A percentile compares a stretch with the other conserved stretches of the same genome.
phyloP scores from a whole-genome alignment of 1,284 basidiomycete species.

The Rhodotorula sp. region DNA sequence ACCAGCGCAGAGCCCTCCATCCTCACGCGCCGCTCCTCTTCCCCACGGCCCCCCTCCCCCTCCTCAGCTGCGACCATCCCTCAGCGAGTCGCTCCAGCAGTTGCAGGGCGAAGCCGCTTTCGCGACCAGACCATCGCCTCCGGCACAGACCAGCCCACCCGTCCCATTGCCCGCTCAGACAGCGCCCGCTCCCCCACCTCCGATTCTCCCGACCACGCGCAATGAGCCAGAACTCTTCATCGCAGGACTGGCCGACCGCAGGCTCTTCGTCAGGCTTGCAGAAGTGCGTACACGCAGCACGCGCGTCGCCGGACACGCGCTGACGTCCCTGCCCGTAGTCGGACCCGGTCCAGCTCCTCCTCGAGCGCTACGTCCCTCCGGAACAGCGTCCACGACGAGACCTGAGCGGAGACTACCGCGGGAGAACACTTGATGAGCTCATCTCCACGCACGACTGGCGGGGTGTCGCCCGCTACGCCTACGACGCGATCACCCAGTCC shows the following conservation, averaged over 20 bases:
- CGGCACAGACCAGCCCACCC: no score
- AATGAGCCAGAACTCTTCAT: conserved; percentile 5
- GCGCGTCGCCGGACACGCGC: no score
- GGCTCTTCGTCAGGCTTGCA: conserved; percentile 19
- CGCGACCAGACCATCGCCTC: background rate
- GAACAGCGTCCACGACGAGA: conserved; percentile 71
- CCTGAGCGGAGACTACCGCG: conserved; percentile 68
- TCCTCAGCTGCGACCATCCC: background rate
- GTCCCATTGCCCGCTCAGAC: background rate
- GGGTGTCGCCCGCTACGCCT: conserved; percentile 71
- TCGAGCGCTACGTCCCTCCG: conserved; percentile 65
- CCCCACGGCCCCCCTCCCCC: background rate
- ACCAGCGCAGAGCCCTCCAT: background rate
- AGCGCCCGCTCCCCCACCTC: background rate
- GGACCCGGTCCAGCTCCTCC: conserved; percentile 12
- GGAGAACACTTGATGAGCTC: conserved; percentile 68
- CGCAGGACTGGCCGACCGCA: conserved; percentile 8
- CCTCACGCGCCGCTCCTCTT: background rate
- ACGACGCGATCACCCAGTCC: conserved; percentile 68
- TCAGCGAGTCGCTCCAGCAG: conserved; percentile 11
- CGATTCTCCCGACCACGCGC: background rate
- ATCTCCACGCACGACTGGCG: conserved; percentile 83
- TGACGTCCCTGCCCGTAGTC: background rate
- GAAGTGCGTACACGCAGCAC: background rate
- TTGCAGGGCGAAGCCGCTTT: conserved; percentile 17